Evolutionary conservation across 306 rosid genomes (phyloP).

Genomic region (Quercus aquifolioides): DNA sequence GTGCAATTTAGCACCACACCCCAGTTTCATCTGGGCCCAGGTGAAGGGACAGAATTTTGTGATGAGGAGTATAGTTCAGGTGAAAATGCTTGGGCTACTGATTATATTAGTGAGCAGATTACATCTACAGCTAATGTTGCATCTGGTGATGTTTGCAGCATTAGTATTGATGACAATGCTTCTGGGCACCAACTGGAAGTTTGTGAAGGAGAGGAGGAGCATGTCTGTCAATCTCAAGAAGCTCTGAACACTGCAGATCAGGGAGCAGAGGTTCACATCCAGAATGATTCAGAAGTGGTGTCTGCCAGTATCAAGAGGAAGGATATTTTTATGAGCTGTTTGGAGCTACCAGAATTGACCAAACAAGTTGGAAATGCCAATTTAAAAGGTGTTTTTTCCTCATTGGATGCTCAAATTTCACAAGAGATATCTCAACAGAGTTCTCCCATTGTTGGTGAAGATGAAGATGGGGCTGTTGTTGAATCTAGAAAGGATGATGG

Average conservation of each 20-base stretch:
- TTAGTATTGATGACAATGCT: constrained; percentile 23
- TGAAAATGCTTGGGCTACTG: constrained; percentile 71
- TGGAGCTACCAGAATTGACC: constrained; percentile 43
- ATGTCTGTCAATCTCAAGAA: constrained; percentile 35
- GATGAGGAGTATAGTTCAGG: constrained; percentile 57
- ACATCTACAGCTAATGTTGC: constrained; percentile 31
- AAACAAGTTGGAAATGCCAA: constrained; percentile 30
- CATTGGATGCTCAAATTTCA: constrained; percentile 28
- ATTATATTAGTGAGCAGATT: constrained; percentile 52
- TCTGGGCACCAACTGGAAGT: constrained; percentile 25
- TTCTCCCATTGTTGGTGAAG: constrained; percentile 25
- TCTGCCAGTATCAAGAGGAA: constrained; percentile 24
- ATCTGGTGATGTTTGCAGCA: constrained; percentile 5
- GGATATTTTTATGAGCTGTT: constrained; percentile 55
- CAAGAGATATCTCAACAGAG: constrained; percentile 19
- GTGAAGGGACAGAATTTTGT: constrained; percentile 67
- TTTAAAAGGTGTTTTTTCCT: constrained; percentile 25
- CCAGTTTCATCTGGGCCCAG: constrained; percentile 88
- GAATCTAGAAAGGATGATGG: constrained; percentile 21
- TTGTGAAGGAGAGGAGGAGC: constrained; percentile 44
- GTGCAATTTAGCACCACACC: constrained; percentile 77
- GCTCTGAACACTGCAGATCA: constrained; percentile 19
- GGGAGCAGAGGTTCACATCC: constrained; percentile 30
- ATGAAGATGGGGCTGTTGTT: constrained; percentile 24
- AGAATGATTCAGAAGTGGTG: constrained; percentile 41